These are phyloP conservation scores for Spinacia oleracea DNA, from an alignment of 179 eudicot genomes.

Conservation along the genomic window DNA sequence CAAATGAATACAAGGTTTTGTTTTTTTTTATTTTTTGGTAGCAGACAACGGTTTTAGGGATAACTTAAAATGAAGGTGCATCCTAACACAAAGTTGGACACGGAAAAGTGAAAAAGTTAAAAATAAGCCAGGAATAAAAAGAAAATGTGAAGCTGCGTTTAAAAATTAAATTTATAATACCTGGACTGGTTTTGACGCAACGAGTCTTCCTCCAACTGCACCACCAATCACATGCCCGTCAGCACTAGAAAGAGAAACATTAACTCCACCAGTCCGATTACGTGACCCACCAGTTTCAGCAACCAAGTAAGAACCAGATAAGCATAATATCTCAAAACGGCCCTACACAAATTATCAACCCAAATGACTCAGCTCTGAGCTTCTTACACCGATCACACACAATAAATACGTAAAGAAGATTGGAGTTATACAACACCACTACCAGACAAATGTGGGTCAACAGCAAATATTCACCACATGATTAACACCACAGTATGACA, in stretches of 20 bases:
- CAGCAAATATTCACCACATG: background rate
- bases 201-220: constrained; percentile 71
- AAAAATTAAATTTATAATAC: constrained; percentile 31
- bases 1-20: background rate
- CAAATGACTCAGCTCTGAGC: constrained; percentile 17
- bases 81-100: background rate
- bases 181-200: constrained; percentile 82
- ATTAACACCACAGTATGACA: background rate
- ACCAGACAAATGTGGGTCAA: background rate
- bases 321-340: constrained; percentile 81
- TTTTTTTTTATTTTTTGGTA: too few relatives aligned
- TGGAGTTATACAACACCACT: background rate
- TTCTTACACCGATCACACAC: background rate
- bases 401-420: background rate
- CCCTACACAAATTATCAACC: constrained; percentile 50
- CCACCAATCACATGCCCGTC: constrained; percentile 94
- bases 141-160: background rate
- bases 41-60: background rate
- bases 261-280: constrained; percentile 84
- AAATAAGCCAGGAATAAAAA: background rate
- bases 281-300: constrained; percentile 71
- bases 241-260: constrained; percentile 73
- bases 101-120: background rate
- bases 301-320: constrained; percentile 91
- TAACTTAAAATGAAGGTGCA: background rate